Conservation (phyloP, 2,329 filamentous ascomycete genomes). For the Sclerotinia nivalis region DNA sequence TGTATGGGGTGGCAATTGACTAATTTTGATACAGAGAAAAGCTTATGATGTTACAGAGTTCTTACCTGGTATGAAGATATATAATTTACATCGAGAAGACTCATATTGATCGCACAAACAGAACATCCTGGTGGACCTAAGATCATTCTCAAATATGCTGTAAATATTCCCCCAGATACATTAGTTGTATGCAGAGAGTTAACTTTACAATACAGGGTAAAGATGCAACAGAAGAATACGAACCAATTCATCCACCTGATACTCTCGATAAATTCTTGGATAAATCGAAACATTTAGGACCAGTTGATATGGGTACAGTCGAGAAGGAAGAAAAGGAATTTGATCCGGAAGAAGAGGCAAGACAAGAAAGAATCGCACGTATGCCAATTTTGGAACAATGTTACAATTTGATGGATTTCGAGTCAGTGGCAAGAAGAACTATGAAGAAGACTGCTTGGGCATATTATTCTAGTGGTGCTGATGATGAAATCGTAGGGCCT, state of each 20-base stretch:
- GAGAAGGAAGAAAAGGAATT: conserved; percentile 63
- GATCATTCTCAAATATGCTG: conserved; percentile 94
- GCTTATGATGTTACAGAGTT: conserved; percentile 91
- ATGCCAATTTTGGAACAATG: conserved; percentile 85
- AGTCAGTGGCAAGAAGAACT: conserved; percentile 81
- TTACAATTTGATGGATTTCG: conserved; percentile 94
- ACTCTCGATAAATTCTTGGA: conserved; percentile 85
- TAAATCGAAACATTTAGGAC: conserved; percentile 81
- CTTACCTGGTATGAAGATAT: conserved; percentile 60
- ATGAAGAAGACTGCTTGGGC: conserved; percentile 99
- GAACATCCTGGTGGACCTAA: conserved; percentile 88
- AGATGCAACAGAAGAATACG: conserved; percentile 89
- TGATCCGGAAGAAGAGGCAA: conserved; percentile 70
- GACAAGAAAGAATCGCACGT: conserved; percentile 69
- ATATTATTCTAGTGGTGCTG: conserved; percentile 93
- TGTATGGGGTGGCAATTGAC: conserved; percentile 22
- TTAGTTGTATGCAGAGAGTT: not conserved
- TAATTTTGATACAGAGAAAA: conserved; percentile 56
- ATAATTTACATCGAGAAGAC: not conserved
- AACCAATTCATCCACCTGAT: conserved; percentile 86
- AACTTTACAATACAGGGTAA: conserved; percentile 57
- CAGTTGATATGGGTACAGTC: conserved; percentile 84
- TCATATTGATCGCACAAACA: conserved; percentile 35
- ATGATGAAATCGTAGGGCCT: conserved; percentile 74
- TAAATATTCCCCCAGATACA: conserved; percentile 40